Base-by-base conservation (phyloP, 805 yeast species). In the Ogataea degrootiae region DNA sequence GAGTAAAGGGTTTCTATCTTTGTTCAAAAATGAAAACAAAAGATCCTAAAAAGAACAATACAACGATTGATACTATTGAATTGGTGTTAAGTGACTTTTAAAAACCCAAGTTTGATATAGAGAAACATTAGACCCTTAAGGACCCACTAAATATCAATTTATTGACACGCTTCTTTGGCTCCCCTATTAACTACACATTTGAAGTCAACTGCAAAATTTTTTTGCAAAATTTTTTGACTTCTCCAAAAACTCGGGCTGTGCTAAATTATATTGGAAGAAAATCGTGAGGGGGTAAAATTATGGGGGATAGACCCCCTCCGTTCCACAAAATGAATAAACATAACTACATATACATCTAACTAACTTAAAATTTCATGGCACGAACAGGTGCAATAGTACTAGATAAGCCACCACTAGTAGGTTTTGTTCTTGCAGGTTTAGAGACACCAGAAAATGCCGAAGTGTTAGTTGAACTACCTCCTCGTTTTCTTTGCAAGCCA, bases 341-440 rank as follows among this genome's bases (percentile, higher is more conserved):
- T 9, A 19, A 5, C 4, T n/a, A 23, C 19, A 22, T 21, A 29
- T 16, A 21, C 29, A 19, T 15, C 22, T 36, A 41, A 34, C 37
- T 26, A 15, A 36, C 17, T 46, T 42, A 53, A n/a, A 54, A 39
- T 42, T 50, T 49, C 58, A 54, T 54, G 8, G 58, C 44, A 19
- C 58, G 54, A n/a, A 51, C 51, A 16, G 49, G 36, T 5, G 49
- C 36, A 19, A 39, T 39, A 26, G 50, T 14, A 8, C 34, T 33
- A 8, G 23, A 23, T 14, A 33, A 34, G 6, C 36, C 35, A 39
- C 35, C 17, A n/a, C n/a, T 17, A 11, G 29, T 42, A 14, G 44
- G 6, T 16, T 38, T 37, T 14, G 31, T 12, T 23, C 34, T n/a
- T 15, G 46, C 37, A n/a, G 34, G 14, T 6, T 7, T 22, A 2